Conservation (phyloP, 1,284 basidiomycete genomes). For the Ceratobasidium sp. region DNA sequence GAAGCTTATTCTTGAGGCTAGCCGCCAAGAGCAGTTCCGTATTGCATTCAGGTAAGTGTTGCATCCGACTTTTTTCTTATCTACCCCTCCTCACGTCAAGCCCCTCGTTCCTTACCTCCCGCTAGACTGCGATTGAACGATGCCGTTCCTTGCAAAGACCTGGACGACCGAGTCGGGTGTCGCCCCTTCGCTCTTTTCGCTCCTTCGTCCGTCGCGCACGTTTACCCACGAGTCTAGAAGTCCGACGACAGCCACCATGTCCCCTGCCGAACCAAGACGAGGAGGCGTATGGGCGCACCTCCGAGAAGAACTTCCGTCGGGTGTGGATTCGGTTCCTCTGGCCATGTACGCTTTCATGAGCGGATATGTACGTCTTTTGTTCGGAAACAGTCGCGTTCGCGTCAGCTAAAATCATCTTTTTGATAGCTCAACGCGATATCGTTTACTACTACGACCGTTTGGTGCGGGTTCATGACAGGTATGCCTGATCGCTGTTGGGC, state of each 20-base stretch:
- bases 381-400: background rate
- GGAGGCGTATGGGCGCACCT: slow-evolving; percentile 14
- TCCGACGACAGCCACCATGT: background rate
- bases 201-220: slow-evolving; percentile 7
- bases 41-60: background rate
- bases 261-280: background rate
- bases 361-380: slow-evolving; percentile 32
- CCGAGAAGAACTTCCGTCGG: slow-evolving; percentile 33
- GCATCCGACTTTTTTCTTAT: background rate
- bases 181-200: slow-evolving; percentile 22
- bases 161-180: slow-evolving; percentile 7
- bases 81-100: background rate
- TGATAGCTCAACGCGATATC: slow-evolving; percentile 31
- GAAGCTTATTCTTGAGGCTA: slow-evolving; percentile 13
- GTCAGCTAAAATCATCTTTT: background rate
- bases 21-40: too few species aligned
- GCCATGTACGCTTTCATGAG: slow-evolving; percentile 40
- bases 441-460: slow-evolving; percentile 21
- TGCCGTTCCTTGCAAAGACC: slow-evolving; percentile 28
- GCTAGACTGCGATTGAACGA: background rate
- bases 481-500: background rate
- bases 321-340: slow-evolving; percentile 30
- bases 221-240: slow-evolving; percentile 29
- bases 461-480: slow-evolving; percentile 43
- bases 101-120: too few species aligned